Evolutionary conservation across 768 basidiomycete genomes (phyloP), one percentile per base, ranked within the genome.

Genomic region (Ramaria rubella): DNA sequence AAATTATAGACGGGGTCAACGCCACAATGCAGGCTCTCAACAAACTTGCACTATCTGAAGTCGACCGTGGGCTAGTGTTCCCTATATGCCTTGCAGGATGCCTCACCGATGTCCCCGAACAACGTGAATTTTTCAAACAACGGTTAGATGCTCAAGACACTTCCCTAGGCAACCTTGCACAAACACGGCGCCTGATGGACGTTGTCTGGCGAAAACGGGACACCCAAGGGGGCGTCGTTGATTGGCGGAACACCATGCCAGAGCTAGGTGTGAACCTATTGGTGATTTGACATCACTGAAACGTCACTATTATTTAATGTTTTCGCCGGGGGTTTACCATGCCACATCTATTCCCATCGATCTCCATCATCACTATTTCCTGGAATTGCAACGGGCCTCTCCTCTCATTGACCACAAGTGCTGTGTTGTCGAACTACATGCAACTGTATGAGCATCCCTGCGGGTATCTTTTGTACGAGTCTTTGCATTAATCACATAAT

Each of bases 61-160:
- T 81, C 42, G 89, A 92, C 67, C 80, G 86, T 56, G 76, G 79
- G 7, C 68, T 90, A 40, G 73, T 87, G 21, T 85, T 90, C 69
- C 87, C 89, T 27, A 77, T 88, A 55, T 85, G 82, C 66, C 72
- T 92, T 40, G 82, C 84, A 29, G 89, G 85, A 5, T 82, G 82
- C 67, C 77, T 90, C 77, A 80, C 86, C 44, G 82, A 87, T 67
- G 81, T 85, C 66, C 79, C 75, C 17, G 71, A 68, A 38, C 74
- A 74, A 49, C 76, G 83, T 33, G 81, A 82, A 50, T 76, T 82
- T 62, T 73, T 86, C 67, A 84, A 81, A 63, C 69, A 72, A 23
- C 75, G 83, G 49, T 65, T 88, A 48, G 75, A 79, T 24, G 69
- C 65, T 29, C 75, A 80, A 58, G 80, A 85, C 62, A 76, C 77